phyloP scores from a whole-genome alignment of 805 yeast genomes.

The Wickerhamomyces subpelliculosus region DNA sequence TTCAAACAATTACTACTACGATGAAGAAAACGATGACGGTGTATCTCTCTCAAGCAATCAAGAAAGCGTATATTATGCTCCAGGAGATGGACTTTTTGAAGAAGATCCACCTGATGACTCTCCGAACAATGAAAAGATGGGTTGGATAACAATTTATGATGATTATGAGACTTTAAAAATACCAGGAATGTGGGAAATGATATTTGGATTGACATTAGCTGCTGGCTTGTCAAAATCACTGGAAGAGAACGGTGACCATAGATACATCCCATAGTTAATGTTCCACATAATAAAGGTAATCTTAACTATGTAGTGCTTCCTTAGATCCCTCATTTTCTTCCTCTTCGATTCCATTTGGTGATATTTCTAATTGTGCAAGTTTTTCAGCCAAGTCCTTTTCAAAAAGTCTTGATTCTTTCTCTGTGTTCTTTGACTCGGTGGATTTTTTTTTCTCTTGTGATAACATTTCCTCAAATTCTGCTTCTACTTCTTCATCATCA shows the following conservation, averaged over 20 bases:
- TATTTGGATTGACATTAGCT: constrained; percentile 47
- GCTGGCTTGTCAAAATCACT: constrained; percentile 34
- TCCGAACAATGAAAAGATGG: constrained; percentile 53
- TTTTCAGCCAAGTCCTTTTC: constrained; percentile 15
- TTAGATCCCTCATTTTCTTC: background rate
- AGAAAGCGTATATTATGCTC: constrained; percentile 17
- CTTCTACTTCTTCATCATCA: constrained; percentile 25
- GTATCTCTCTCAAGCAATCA: background rate
- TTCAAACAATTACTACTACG: constrained; percentile 1
- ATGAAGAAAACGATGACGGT: background rate
- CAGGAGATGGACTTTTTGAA: constrained; percentile 51
- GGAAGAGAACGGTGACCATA: constrained; percentile 12
- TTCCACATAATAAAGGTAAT: too few relatives aligned
- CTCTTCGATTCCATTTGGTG: background rate
- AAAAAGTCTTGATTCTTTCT: constrained; percentile 7
- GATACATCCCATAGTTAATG: too few relatives aligned
- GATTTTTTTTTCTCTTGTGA: constrained; percentile 5
- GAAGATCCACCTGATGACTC: constrained; percentile 49
- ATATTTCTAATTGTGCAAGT: background rate
- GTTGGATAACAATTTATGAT: constrained; percentile 61
- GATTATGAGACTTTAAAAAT: constrained; percentile 25
- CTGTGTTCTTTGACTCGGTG: background rate
- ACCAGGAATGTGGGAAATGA: constrained; percentile 47
- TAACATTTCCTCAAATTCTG: constrained; percentile 31
- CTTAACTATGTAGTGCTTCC: background rate